Conservation (phyloP, 2,329 filamentous ascomycete species). For the Lomentospora prolificans region DNA sequence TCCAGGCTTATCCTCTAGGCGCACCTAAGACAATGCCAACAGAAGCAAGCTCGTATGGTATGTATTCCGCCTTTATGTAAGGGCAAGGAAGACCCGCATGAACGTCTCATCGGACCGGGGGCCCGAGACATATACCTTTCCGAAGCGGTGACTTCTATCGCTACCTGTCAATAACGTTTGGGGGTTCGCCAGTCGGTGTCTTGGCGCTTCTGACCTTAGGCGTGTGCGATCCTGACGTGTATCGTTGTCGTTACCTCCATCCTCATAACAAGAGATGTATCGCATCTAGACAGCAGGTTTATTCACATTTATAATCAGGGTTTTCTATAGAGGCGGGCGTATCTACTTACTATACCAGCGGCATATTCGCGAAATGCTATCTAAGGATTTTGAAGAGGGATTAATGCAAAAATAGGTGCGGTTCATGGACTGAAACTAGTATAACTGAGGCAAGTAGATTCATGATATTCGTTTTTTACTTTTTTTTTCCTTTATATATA, state of each 20-base stretch:
- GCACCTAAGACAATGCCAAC: not conserved
- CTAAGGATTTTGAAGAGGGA: no score
- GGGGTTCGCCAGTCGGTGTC: no score
- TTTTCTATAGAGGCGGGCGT: no score
- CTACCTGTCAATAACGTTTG: no score
- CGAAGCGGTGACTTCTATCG: not conserved
- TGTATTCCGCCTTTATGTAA: slow-evolving; percentile 5
- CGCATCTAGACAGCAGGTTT: no score
- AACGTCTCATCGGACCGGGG: not conserved
- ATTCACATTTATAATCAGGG: no score
- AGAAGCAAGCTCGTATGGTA: not conserved
- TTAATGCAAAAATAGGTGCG: not conserved
- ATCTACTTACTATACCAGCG: not conserved
- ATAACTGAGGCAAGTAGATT: not conserved
- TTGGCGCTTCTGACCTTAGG: no score
- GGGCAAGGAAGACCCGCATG: not conserved
- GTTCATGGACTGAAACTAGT: not conserved
- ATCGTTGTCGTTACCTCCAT: no score
- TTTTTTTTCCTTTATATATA: not conserved
- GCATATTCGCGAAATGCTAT: not conserved
- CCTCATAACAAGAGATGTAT: no score
- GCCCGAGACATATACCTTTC: not conserved
- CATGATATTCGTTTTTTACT: not conserved
- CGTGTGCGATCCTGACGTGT: no score
- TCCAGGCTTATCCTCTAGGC: not conserved